These are phyloP conservation scores for Gnomoniopsis smithogilvyi DNA, from an alignment of 2,329 filamentous ascomycete genomes.

Conservation along the genomic window DNA sequence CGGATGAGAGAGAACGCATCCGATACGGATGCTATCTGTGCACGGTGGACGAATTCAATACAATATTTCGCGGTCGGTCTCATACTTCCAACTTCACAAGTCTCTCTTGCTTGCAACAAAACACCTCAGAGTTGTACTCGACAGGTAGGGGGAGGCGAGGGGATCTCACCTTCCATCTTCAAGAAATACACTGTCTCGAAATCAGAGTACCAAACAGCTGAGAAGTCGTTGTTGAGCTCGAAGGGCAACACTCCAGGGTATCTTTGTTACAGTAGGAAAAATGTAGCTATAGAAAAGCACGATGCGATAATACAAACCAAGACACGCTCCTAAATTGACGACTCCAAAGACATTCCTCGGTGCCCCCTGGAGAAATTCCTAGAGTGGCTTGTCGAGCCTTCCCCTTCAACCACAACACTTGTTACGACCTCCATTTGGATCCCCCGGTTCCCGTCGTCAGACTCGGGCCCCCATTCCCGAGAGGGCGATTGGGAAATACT, in stretches of 20 bases:
- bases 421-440: conserved; percentile 31
- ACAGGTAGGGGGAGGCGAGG: too few relatives aligned
- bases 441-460: not conserved
- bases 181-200: too few relatives aligned
- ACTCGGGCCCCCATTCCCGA: not conserved
- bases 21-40: too few relatives aligned
- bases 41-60: too few relatives aligned
- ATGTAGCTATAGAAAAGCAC: not conserved
- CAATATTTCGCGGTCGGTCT: too few relatives aligned
- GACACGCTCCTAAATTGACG: not conserved
- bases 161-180: too few relatives aligned
- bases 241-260: not conserved
- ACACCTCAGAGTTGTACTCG: too few relatives aligned
- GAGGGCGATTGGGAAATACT: conserved; percentile 7
- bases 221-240: too few relatives aligned
- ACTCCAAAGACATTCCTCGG: conserved; percentile 3
- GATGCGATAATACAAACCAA: not conserved
- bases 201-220: too few relatives aligned
- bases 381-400: not conserved
- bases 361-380: not conserved
- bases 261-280: not conserved
- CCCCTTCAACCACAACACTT: conserved; percentile 29
- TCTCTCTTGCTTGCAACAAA: too few relatives aligned
- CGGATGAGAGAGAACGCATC: too few relatives aligned
- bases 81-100: too few relatives aligned